A percentile compares a stretch with the other conserved stretches of the same genome.
phyloP scores from a whole-genome alignment of 768 basidiomycete genomes.

The Favolaschia claudopus region DNA sequence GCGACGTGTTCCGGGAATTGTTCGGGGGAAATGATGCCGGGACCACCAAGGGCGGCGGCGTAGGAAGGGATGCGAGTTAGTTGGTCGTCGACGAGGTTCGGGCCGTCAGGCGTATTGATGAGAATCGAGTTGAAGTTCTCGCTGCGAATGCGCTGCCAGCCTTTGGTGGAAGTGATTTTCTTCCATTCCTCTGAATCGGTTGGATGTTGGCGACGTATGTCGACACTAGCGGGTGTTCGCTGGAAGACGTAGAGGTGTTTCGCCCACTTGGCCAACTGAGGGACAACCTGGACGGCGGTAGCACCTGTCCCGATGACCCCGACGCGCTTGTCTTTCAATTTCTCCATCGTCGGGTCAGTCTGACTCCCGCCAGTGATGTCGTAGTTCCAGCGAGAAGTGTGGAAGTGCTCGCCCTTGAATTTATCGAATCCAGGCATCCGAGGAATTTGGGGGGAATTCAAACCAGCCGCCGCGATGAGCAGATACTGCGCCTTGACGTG shows the following conservation, averaged over 20 bases:
- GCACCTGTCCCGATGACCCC: slow-evolving; percentile 27
- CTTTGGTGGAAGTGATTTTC: slow-evolving; percentile 9
- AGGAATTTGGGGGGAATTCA: slow-evolving; percentile 21
- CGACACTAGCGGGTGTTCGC: slow-evolving; percentile 25
- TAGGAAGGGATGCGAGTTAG: too few relatives aligned
- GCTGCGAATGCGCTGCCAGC: slow-evolving; percentile 20
- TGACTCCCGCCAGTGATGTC: slow-evolving; percentile 7
- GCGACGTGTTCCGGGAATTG: too few relatives aligned
- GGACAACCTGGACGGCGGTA: slow-evolving; percentile 27
- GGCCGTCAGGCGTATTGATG: background rate
- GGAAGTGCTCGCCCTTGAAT: slow-evolving; percentile 16
- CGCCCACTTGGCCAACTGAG: slow-evolving; percentile 22
- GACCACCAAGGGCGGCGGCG: too few relatives aligned
- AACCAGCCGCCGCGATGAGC: background rate
- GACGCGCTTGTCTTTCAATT: slow-evolving; percentile 20
- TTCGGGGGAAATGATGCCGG: too few relatives aligned
- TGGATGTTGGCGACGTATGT: slow-evolving; percentile 21
- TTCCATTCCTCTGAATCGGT: slow-evolving; percentile 18
- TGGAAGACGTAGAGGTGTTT: slow-evolving; percentile 27
- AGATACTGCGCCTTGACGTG: background rate
- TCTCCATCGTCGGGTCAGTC: background rate
- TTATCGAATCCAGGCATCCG: slow-evolving; percentile 4
- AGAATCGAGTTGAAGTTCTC: slow-evolving; percentile 16
- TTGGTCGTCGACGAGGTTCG: too few relatives aligned
- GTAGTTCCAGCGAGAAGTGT: slow-evolving; percentile 28